Conservation (phyloP, 1,284 basidiomycete species). For the Ceratobasidium theobromae region DNA sequence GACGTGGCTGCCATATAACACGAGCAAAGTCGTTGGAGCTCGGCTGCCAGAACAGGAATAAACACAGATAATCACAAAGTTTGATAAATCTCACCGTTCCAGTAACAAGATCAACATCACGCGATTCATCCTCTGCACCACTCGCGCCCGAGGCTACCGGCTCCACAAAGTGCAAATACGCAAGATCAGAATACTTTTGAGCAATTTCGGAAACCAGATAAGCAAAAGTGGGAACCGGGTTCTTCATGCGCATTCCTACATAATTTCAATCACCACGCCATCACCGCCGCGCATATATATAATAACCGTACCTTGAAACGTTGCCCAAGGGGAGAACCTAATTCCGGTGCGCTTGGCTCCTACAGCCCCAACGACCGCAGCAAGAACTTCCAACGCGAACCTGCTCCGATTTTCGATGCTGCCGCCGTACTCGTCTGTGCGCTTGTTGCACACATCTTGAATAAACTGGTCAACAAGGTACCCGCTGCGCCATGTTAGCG, state of each 20-base stretch:
- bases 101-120: conserved; percentile 37
- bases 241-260: conserved; percentile 1
- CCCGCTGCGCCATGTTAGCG: too few species aligned
- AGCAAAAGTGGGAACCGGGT: not conserved
- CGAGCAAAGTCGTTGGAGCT: conserved; percentile 7
- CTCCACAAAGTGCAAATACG: not conserved
- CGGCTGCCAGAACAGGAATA: not conserved
- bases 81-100: conserved; percentile 13
- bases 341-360: not conserved
- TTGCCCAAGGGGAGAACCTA: not conserved
- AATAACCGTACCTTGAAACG: not conserved
- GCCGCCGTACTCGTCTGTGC: conserved; percentile 52
- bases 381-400: conserved; percentile 44
- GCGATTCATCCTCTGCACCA: conserved; percentile 34
- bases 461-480: conserved; percentile 50
- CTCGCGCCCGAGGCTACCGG: not conserved
- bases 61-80: not conserved
- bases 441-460: conserved; percentile 46
- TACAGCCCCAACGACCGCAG: not conserved
- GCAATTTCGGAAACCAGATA: not conserved
- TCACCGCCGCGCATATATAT: too few species aligned
- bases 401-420: conserved; percentile 47
- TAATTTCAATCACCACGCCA: not conserved
- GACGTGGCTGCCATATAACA: conserved; percentile 2
- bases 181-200: not conserved